Conservation (phyloP, 2,329 filamentous ascomycete genomes). For the Talaromyces atroroseus region DNA sequence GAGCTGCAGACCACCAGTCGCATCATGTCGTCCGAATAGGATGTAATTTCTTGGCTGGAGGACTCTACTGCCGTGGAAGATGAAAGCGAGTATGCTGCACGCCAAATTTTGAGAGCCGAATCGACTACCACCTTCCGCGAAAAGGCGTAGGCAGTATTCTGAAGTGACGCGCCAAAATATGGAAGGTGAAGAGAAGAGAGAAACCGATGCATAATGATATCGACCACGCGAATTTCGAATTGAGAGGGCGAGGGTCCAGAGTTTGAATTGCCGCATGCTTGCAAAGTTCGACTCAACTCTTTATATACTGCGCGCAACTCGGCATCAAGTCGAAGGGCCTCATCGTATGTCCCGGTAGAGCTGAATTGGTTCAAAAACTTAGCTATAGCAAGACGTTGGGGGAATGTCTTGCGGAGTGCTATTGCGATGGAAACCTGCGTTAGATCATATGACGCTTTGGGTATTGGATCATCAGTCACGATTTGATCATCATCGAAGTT, state of each 20-base stretch:
- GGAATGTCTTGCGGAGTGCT: conserved; percentile 32
- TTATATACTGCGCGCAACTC: conserved; percentile 45
- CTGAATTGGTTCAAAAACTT: conserved; percentile 24
- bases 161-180: conserved; percentile 11
- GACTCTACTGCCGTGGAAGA: neutral
- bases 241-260: conserved; percentile 10
- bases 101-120: conserved; percentile 45
- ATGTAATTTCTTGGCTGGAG: neutral
- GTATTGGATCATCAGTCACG: conserved; percentile 19
- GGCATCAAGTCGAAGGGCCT: conserved; percentile 25
- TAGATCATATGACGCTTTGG: conserved; percentile 23
- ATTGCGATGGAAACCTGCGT: conserved; percentile 34
- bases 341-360: conserved; percentile 12
- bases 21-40: conserved; percentile 28
- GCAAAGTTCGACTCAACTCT: conserved; percentile 28
- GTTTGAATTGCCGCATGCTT: conserved; percentile 8
- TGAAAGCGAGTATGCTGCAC: conserved; percentile 29
- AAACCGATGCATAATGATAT: conserved; percentile 26
- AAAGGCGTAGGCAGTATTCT: conserved; percentile 35
- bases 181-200: conserved; percentile 27
- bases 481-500: conserved; percentile 28
- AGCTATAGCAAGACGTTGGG: conserved; percentile 31
- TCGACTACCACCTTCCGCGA: conserved; percentile 49
- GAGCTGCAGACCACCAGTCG: conserved; percentile 37
- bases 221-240: conserved; percentile 19